phyloP scores from a whole-genome alignment of 2,329 filamentous ascomycete genomes.

The Cladosporium sp. region DNA sequence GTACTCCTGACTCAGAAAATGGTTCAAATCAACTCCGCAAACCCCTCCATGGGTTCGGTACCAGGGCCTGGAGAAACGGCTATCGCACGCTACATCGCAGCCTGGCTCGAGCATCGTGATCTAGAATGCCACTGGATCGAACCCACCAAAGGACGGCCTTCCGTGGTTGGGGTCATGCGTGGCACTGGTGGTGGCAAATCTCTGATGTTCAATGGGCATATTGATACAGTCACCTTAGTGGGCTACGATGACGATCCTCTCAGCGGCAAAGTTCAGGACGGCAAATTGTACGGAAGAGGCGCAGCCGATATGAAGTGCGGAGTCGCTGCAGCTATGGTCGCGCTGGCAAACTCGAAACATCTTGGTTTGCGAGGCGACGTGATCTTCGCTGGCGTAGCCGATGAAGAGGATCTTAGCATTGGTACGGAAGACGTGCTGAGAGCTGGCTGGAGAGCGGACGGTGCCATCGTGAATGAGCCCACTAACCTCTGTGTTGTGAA shows the following conservation, averaged over 20 bases:
- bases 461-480: conserved; percentile 48
- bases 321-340: conserved; percentile 45
- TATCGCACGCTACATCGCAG: background rate
- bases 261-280: background rate
- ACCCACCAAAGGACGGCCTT: background rate
- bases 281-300: conserved; percentile 37
- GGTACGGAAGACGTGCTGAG: conserved; percentile 49
- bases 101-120: background rate
- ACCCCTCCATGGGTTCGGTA: background rate
- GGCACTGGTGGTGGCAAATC: background rate
- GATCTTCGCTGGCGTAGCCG: conserved; percentile 51
- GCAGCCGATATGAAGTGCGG: conserved; percentile 52
- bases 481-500: conserved; percentile 38
- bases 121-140: background rate
- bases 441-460: conserved; percentile 53
- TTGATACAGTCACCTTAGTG: background rate
- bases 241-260: background rate
- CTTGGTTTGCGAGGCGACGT: conserved; percentile 43
- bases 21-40: background rate
- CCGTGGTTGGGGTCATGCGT: background rate
- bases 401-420: conserved; percentile 50
- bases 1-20: background rate
- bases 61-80: background rate
- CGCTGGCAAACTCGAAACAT: conserved; percentile 33
- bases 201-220: background rate